A percentile compares a stretch with the other conserved stretches of the same genome.
phyloP scores from a whole-genome alignment of 2,329 filamentous ascomycete species.

The Clonostachys byssicola region DNA sequence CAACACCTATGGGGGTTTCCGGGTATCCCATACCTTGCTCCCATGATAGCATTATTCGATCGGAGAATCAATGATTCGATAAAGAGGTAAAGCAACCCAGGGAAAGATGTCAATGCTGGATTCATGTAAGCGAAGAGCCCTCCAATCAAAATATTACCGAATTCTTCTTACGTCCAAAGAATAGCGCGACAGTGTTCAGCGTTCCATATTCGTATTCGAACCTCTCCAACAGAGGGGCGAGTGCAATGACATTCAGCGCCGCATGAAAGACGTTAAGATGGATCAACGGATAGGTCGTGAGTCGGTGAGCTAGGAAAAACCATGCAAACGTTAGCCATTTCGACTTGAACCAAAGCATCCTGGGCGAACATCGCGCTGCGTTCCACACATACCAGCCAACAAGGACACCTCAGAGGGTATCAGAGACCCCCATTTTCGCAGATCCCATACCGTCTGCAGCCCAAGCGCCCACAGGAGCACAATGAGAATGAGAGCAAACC shows the following conservation, averaged over 20 bases:
- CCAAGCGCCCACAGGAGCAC: slow-evolving; percentile 59
- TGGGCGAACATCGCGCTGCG: background rate
- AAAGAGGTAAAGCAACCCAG: slow-evolving; percentile 75
- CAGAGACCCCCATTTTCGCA: slow-evolving; percentile 74
- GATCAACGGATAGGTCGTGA: slow-evolving; percentile 88
- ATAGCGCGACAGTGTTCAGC: slow-evolving; percentile 78
- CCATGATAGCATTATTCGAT: slow-evolving; percentile 70
- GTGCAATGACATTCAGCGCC: slow-evolving; percentile 71
- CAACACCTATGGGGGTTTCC: background rate
- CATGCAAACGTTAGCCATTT: background rate
- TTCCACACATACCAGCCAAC: slow-evolving; percentile 50
- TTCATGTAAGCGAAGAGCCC: slow-evolving; percentile 1
- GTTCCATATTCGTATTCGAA: slow-evolving; percentile 94
- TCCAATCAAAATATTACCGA: background rate
- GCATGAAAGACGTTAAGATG: slow-evolving; percentile 80
- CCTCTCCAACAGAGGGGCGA: slow-evolving; percentile 85
- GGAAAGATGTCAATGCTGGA: slow-evolving; percentile 74
- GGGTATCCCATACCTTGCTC: slow-evolving; percentile 62
- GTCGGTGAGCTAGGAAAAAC: slow-evolving; percentile 62
- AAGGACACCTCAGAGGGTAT: slow-evolving; percentile 73
- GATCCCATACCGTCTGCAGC: slow-evolving; percentile 65
- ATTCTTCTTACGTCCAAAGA: slow-evolving; percentile 77
- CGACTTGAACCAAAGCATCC: background rate
- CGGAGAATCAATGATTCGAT: slow-evolving; percentile 71
- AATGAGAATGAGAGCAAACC: slow-evolving; percentile 63